These are phyloP conservation scores for Paramarasmius palmivorus DNA, from an alignment of 1,284 basidiomycete genomes.

Conservation along the genomic window DNA sequence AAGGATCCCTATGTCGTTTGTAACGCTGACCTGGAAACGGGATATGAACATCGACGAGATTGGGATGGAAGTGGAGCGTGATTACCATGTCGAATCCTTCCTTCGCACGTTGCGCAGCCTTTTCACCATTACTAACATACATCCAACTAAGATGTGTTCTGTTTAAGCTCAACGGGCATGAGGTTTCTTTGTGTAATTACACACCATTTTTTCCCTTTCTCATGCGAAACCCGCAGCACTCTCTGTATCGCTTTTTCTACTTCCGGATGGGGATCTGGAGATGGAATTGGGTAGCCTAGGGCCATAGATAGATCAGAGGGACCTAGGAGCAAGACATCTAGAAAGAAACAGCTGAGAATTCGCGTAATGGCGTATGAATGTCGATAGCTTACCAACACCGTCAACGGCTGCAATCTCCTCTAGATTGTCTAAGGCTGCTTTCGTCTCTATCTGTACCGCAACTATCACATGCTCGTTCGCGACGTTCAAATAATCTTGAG, in stretches of 20 bases:
- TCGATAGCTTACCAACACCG: conserved; percentile 51
- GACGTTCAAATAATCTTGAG: conserved; percentile 49
- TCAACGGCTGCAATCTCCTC: conserved; percentile 63
- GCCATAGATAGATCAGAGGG: conserved; percentile 66
- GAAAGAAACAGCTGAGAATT: neutral
- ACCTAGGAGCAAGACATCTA: conserved; percentile 57
- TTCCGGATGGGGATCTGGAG: conserved; percentile 60
- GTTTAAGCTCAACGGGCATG: too few relatives aligned
- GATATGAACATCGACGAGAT: too few relatives aligned
- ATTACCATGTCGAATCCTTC: too few relatives aligned
- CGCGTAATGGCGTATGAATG: neutral
- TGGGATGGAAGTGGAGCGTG: too few relatives aligned
- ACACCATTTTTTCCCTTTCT: conserved; percentile 67
- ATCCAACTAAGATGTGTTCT: too few relatives aligned
- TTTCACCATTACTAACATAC: too few relatives aligned
- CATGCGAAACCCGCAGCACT: conserved; percentile 52
- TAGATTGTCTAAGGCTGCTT: conserved; percentile 58
- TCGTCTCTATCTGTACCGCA: conserved; percentile 69
- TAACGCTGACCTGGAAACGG: too few relatives aligned
- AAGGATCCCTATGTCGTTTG: too few relatives aligned
- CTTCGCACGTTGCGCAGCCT: too few relatives aligned
- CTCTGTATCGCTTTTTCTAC: conserved; percentile 61
- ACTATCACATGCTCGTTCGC: conserved; percentile 62
- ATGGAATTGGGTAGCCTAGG: conserved; percentile 56
- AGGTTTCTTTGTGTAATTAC: conserved; percentile 13